Evolutionary conservation across 495 filamentous ascomycete species (phyloP), one percentile per base, ranked within the genome.

Genomic region (Immersiella caudata): DNA sequence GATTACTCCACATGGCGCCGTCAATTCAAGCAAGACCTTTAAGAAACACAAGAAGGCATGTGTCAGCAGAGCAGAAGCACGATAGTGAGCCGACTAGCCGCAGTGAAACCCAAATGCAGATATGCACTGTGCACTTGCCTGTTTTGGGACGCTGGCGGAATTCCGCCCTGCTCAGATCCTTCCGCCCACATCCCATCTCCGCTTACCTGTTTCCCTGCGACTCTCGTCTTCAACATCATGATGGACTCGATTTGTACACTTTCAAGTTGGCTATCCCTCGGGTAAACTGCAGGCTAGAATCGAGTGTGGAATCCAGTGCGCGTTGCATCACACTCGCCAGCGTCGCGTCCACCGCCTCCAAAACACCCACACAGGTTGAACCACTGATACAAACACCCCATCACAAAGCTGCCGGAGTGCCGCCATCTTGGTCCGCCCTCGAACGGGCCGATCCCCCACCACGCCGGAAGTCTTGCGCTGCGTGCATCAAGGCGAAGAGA

Each of bases 401-500:
- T 5, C 4, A 18, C 49, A 52, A 2, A 18, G 24, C 55, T 22
- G 27, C 8, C 57, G n/a, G 20, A 21, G 18, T 20, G n/a, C 18
- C 40, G 22, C 24, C 35, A 8, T 79, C 77, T 2, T 65, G 71
- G n/a, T 78, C 73, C 4, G 49, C 70, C 0, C 59, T 75, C 16
- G 77, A 76, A 40, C 72, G 72, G 55, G 65, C 50, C 49, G 78
- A 79, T 51, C 74, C 81, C 33, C 79, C 81, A 21, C 79, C 82
- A 6, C 76, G 84, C 50, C 80, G 80, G 33, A 86, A 84, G 66
- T 83, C 74, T 33, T 86, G 85, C 66, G 75, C 78, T 26, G 77
- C 78, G n/a, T 87, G 85, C 73, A 83, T 82, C 70, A 79, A 77
- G 61, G 80, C 81, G 9, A 87, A 86, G 68, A 75, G 85, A 16